Percentiles rank a stretch among this genome's conserved stretches.
These are phyloP conservation scores for Cyphellophora attinorum DNA, from an alignment of 2,329 filamentous ascomycete genomes.

Conservation along the genomic window DNA sequence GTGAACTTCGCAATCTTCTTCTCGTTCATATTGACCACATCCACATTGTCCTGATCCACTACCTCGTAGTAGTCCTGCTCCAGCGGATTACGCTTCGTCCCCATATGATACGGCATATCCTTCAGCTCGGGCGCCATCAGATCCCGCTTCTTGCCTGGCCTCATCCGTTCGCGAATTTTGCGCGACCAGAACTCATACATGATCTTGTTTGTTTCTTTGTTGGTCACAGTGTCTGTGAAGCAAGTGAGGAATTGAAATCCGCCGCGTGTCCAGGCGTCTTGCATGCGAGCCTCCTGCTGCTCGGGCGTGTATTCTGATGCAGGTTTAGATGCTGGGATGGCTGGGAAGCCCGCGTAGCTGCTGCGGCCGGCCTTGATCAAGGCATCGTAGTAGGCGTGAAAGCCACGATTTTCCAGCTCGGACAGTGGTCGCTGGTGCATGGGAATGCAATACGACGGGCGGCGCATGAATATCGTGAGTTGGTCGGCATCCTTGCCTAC, in stretches of 20 bases:
- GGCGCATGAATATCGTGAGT: constrained; percentile 49
- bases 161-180: constrained; percentile 42
- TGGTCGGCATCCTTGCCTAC: constrained; percentile 43
- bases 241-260: constrained; percentile 45
- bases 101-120: constrained; percentile 46
- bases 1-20: constrained; percentile 20
- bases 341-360: constrained; percentile 52
- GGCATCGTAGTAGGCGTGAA: constrained; percentile 36
- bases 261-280: constrained; percentile 40
- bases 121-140: constrained; percentile 46
- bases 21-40: constrained; percentile 35
- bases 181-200: constrained; percentile 48
- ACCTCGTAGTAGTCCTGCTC: constrained; percentile 45
- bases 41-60: constrained; percentile 37
- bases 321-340: constrained; percentile 41
- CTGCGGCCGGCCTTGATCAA: constrained; percentile 43
- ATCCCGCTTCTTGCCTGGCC: constrained; percentile 40
- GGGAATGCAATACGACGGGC: constrained; percentile 55
- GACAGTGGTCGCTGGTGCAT: constrained; percentile 45
- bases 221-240: constrained; percentile 43
- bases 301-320: constrained; percentile 9
- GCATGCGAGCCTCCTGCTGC: constrained; percentile 34
- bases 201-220: constrained; percentile 40
- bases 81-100: constrained; percentile 39
- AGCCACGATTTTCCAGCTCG: constrained; percentile 41